Conservation (phyloP, 1,284 basidiomycete genomes). For the Malassezia yamatoensis region DNA sequence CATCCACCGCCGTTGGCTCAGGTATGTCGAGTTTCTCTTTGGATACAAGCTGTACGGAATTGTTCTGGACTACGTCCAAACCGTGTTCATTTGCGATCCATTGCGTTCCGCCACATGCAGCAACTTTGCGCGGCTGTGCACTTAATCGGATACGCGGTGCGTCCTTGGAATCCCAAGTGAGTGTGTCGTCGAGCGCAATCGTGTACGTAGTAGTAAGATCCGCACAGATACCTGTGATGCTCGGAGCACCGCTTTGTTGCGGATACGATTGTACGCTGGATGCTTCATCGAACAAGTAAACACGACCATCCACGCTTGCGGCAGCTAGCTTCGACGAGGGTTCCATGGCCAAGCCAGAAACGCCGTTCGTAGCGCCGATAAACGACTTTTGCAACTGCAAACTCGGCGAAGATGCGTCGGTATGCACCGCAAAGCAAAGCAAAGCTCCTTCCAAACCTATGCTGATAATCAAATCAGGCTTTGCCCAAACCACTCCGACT, state of each 20-base stretch:
- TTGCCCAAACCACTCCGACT: constrained; percentile 70
- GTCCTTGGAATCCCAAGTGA: background rate
- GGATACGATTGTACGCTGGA: background rate
- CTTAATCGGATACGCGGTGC: background rate
- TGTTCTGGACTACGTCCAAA: constrained; percentile 55
- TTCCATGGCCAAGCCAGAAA: background rate
- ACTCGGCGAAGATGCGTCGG: background rate
- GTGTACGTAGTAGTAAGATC: background rate
- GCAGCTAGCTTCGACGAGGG: background rate
- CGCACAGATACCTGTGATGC: constrained; percentile 3
- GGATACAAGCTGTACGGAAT: background rate
- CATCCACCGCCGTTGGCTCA: constrained; percentile 43
- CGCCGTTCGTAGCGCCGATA: background rate
- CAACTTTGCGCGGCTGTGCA: constrained; percentile 60
- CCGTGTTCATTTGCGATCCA: constrained; percentile 63
- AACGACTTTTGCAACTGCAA: background rate
- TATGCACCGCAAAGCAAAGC: constrained; percentile 53
- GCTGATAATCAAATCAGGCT: constrained; percentile 63
- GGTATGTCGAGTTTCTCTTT: background rate
- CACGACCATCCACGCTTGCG: constrained; percentile 13
- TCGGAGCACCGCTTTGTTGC: background rate
- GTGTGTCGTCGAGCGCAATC: constrained; percentile 12
- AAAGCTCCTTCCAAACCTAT: constrained; percentile 74
- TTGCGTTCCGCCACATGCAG: constrained; percentile 16
- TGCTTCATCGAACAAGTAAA: constrained; percentile 6